Evolutionary conservation across 1,139 yeast genomes (phyloP), one percentile per base, ranked within the genome.

Genomic region (Dujonia santamariae): DNA sequence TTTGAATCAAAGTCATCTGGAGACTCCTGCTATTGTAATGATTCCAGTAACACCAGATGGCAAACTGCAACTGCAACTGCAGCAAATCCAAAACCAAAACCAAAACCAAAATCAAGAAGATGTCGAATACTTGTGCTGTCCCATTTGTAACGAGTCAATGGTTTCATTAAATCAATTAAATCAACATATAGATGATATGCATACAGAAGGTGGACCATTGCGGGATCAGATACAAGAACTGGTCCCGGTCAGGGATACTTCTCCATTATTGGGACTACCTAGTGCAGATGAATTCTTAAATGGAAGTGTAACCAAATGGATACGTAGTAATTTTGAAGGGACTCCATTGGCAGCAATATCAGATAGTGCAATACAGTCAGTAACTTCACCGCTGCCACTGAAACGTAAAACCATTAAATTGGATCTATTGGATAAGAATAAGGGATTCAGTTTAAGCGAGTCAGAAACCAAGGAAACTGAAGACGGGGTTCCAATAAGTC

Each of bases 161-260:
- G 58, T 75, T 6, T 68, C 75, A 9, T 57, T 85, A 30, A 44
- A 53, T 14, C 83, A 78, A 41, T 62, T 86, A 41, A 85, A 85
- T 51, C 67, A 71, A 30, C 96, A 87, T 52, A 60, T 87, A 19
- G 96, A 86, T 51, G 85, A 75, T 39, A 72, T 58, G 4, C 96
- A 86, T 17, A 15, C 26, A 7, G 32, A 25, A 9, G 16, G 25
- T 17, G 32, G 13, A n/a, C n/a, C n/a, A n/a, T n/a, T n/a, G n/a
- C n/a, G n/a, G n/a, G n/a, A n/a, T n/a, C n/a, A n/a, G n/a, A n/a
- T n/a, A n/a, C n/a, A n/a, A n/a, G n/a, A n/a, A n/a, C n/a, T n/a
- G n/a, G n/a, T n/a, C n/a, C n/a, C n/a, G n/a, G n/a, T n/a, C n/a
- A n/a, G n/a, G 7, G 23, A n/a, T 13, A 25, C 17, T 4, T n/a